Evolutionary conservation across 305 asterid species (phyloP), one percentile per base, ranked within the genome.

Genomic region (Salvia sclarea): DNA sequence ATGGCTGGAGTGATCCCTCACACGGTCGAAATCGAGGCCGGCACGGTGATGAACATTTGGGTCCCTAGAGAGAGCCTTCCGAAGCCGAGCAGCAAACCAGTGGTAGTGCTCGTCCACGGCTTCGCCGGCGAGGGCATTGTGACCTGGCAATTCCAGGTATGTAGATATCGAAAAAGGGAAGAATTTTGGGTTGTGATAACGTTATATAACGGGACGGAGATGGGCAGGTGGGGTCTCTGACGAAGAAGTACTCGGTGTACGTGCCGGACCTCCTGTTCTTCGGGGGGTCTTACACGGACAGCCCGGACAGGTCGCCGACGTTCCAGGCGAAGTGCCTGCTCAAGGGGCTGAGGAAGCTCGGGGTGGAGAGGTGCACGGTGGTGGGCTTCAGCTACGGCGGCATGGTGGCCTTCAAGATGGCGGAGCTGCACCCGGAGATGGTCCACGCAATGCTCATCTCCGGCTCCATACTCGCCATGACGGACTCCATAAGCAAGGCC

Each of bases 321-420:
- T 88, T 92, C 68, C 97, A 90, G 81, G 96, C 97, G 11, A 90
- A 81, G 80, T 86, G 87, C 38, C 75, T 92, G 65, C 86, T 59
- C 2, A 77, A 81, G 68, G 96, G 88, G 68, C 66, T 92, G 45
- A 78, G 86, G 71, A 83, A 75, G 81, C 77, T 92, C 37, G 93
- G 97, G 0, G 50, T 92, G 1, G 93, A 83, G 78, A 79, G 79
- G 68, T 92, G 98, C 66, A 77, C 85, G 54, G 77, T 88, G 76
- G 92, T 92, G 58, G 98, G 97, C 13, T 90, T 92, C 76, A 92
- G 98, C 76, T 92, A 92, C 71, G 98, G 98, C 17, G 98, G 98
- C 18, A 86, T 88, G 97, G 98, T 92, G 75, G 96, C 96, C 13
- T 92, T 92, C 54, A 90, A 88, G 91, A 80, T 92, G 92, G 98